Base-by-base conservation (phyloP, 2,329 filamentous ascomycete genomes). In the Scedosporium boydii region DNA sequence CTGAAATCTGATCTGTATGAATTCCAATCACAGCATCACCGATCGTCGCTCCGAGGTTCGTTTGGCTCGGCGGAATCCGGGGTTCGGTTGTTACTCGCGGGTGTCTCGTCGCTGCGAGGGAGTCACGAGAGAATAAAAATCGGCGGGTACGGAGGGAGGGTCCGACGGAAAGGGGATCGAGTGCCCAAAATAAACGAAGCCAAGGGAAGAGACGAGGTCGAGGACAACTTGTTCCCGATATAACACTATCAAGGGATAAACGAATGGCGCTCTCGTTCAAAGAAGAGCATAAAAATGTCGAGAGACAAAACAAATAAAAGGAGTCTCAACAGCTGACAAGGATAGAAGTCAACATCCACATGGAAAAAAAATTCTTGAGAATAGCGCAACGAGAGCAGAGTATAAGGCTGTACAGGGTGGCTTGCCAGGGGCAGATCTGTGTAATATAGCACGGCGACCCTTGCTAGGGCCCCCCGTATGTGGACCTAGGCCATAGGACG, bases 301-400 rank as follows among this genome's bases (percentile, higher is more conserved):
- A 60, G 29, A 63, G 51, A 56, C 38, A 53, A 55, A 21, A 42
- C 14, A 34, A 27, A 27, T 38, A 62, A 48, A 57, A 57, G 29
- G 41, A 42, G 27, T 48, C 56, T 44, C 60, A 34, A 62, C 44
- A 51, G 34, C 21, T n/a, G 48, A 55, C 60, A 29, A 38, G 60
- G 48, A 56, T 18, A 44, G 48, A 38, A 48, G 55, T 27, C 21
- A 38, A 57, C 27, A 42, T 60, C 58, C 58, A 46, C 34, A 59
- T 59, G 26, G 42, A 27, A 53, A n/a, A n/a, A 21, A 53, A 26
- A 26, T 53, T 21, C n/a, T 53, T 26, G 16, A 16, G 16, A 21
- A 53, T 26, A 26, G 48, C 48, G 48, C 48, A 29, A 55, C 21
- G 44, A n/a, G 18, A n/a, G 16, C 16, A 21, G 18, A 48, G 44